These are phyloP conservation scores for Pachysolen tannophilus DNA, from an alignment of 805 yeast species.

Conservation along the genomic window DNA sequence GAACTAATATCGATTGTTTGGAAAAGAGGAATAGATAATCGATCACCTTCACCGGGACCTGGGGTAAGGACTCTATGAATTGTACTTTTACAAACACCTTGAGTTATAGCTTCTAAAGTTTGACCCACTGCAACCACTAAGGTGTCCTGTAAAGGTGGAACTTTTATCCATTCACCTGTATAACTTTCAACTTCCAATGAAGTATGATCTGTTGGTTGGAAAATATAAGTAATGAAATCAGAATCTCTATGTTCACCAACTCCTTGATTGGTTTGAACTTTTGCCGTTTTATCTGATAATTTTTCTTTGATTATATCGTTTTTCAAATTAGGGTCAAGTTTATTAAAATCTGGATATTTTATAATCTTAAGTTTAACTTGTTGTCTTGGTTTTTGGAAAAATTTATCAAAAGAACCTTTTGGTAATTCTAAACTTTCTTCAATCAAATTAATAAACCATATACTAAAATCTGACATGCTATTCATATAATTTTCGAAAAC, in stretches of 20 bases:
- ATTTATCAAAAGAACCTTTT: constrained; percentile 33
- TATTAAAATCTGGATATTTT: constrained; percentile 42
- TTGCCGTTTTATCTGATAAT: constrained; percentile 14
- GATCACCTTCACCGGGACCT: constrained; percentile 23
- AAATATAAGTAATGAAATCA: constrained; percentile 51
- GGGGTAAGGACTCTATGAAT: constrained; percentile 34
- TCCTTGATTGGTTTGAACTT: constrained; percentile 46
- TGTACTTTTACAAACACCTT: constrained; percentile 41
- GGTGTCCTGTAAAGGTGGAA: constrained; percentile 30
- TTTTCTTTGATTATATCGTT: neutral
- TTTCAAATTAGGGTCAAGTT: constrained; percentile 13
- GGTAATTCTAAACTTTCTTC: constrained; percentile 49
- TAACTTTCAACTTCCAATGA: constrained; percentile 39
- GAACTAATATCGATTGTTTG: constrained; percentile 36
- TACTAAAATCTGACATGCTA: constrained; percentile 36
- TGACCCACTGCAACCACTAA: constrained; percentile 35
- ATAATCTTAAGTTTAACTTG: constrained; percentile 50
- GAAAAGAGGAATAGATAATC: constrained; percentile 41
- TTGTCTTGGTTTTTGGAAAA: constrained; percentile 46
- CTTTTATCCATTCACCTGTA: constrained; percentile 38
- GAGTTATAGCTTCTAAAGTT: constrained; percentile 38
- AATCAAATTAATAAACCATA: constrained; percentile 35
- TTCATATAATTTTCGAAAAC: constrained; percentile 33
- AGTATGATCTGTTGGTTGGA: constrained; percentile 39
- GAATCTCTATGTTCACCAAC: constrained; percentile 65